phyloP scores from a whole-genome alignment of 2,329 filamentous ascomycete genomes.

The Grosmannia serpens region DNA sequence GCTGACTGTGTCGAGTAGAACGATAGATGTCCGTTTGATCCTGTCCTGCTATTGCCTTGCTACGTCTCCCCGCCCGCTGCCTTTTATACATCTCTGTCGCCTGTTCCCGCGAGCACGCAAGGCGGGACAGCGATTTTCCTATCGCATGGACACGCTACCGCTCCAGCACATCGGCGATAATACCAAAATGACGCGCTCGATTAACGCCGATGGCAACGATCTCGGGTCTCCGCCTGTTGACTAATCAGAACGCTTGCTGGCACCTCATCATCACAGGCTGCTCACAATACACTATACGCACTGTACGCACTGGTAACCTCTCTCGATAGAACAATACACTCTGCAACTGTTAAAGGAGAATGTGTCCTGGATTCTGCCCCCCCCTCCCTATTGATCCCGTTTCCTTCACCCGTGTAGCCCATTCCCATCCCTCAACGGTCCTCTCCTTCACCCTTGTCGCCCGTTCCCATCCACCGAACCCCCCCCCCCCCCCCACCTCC shows the following conservation, averaged over 20 bases:
- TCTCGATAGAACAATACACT: background rate
- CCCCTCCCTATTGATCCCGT: background rate
- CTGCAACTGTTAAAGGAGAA: background rate
- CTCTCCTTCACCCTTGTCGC: background rate
- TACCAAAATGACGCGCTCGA: background rate
- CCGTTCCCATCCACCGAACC: background rate
- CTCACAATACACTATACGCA: too few species aligned
- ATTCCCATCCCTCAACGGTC: background rate
- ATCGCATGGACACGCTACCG: background rate
- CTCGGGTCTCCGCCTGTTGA: too few species aligned
- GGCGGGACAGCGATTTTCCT: background rate
- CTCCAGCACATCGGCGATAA: background rate
- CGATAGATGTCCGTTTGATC: too few species aligned
- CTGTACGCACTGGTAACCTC: background rate
- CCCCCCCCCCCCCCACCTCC: background rate
- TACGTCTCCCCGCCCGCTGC: background rate
- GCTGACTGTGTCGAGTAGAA: too few species aligned
- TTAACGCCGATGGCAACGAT: background rate
- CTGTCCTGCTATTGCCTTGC: background rate
- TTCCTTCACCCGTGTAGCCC: background rate
- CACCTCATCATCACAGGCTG: too few species aligned
- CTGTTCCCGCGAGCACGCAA: background rate
- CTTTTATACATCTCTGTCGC: background rate
- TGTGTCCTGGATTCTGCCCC: background rate
- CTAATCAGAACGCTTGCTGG: too few species aligned